A percentile compares a stretch with the other conserved stretches of the same genome.
Evolutionary conservation across 2,329 filamentous ascomycete species (phyloP).

Genomic region (Epichloe sibirici): DNA sequence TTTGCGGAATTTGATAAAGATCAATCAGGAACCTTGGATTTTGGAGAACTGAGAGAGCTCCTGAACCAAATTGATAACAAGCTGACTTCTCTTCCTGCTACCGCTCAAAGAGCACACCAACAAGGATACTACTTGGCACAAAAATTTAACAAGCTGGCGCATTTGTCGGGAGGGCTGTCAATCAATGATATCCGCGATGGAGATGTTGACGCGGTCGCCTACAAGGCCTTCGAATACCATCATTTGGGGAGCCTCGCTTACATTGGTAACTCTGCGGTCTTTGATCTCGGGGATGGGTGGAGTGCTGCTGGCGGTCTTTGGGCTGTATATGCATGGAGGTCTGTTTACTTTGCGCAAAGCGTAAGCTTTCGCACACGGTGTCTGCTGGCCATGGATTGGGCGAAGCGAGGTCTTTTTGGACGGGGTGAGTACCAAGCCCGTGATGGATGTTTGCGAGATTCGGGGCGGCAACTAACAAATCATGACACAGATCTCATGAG

Average conservation of each 20-base stretch:
- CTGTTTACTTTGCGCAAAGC: constrained; percentile 94
- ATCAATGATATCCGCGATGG: constrained; percentile 78
- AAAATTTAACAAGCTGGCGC: constrained; percentile 87
- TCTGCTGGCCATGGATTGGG: constrained; percentile 95
- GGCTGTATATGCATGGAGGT: constrained; percentile 93
- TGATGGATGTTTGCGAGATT: neutral
- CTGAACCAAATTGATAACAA: constrained; percentile 89
- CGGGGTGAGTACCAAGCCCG: constrained; percentile 53
- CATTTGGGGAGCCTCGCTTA: constrained; percentile 90
- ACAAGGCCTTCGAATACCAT: constrained; percentile 88
- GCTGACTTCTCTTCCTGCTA: constrained; percentile 86
- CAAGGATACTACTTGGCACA: constrained; percentile 86
- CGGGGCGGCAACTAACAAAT: neutral
- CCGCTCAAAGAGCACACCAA: constrained; percentile 90
- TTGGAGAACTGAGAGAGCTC: constrained; percentile 79
- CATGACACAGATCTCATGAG: constrained; percentile 36
- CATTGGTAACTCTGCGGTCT: constrained; percentile 90
- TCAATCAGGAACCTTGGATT: constrained; percentile 84
- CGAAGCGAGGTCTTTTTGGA: constrained; percentile 90
- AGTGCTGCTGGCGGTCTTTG: constrained; percentile 72
- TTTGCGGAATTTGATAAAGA: constrained; percentile 91
- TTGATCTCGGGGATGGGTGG: constrained; percentile 71
- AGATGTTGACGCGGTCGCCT: constrained; percentile 82
- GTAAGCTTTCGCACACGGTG: constrained; percentile 84
- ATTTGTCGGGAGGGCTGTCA: constrained; percentile 59